Percentiles rank a stretch among this genome's conserved stretches.
These are phyloP conservation scores for Cardiospermum halicacabum DNA, from an alignment of 345 rosid genomes.

Conservation along the genomic window DNA sequence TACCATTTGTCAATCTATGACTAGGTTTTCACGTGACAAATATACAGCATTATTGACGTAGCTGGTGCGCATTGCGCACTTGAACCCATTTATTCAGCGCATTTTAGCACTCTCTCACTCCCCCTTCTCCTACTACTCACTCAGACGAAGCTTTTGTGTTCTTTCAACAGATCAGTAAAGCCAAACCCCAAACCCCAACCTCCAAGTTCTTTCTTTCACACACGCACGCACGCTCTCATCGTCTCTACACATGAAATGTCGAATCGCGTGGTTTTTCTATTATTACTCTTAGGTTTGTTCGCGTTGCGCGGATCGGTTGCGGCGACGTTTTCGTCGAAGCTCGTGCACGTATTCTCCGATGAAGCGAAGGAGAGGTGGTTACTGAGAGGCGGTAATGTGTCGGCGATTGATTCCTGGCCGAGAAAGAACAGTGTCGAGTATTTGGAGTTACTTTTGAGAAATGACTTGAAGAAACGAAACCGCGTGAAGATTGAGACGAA, in stretches of 20 bases:
- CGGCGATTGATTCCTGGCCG: constrained; percentile 19
- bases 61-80: constrained; percentile 13
- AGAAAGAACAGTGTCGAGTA: constrained; percentile 12
- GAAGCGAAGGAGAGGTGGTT: constrained; percentile 19
- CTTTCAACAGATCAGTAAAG: not conserved
- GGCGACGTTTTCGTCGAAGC: constrained; percentile 24
- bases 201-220: not conserved
- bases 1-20: not conserved
- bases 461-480: constrained; percentile 18
- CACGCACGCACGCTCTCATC: not conserved
- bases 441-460: constrained; percentile 12
- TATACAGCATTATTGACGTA: not conserved
- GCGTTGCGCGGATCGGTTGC: constrained; percentile 6
- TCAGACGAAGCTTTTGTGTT: not conserved
- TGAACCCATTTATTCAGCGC: not conserved
- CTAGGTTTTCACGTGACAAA: constrained; percentile 16
- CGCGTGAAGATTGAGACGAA: constrained; percentile 11
- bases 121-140: too few species aligned
- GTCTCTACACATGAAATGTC: not conserved
- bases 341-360: constrained; percentile 24
- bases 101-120: not conserved
- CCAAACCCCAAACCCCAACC: not conserved
- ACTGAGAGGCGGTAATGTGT: constrained; percentile 1
- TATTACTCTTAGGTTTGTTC: not conserved
- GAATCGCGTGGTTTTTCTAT: not conserved